phyloP scores from a whole-genome alignment of 495 filamentous ascomycete genomes.

The Penicillium desertorum region DNA sequence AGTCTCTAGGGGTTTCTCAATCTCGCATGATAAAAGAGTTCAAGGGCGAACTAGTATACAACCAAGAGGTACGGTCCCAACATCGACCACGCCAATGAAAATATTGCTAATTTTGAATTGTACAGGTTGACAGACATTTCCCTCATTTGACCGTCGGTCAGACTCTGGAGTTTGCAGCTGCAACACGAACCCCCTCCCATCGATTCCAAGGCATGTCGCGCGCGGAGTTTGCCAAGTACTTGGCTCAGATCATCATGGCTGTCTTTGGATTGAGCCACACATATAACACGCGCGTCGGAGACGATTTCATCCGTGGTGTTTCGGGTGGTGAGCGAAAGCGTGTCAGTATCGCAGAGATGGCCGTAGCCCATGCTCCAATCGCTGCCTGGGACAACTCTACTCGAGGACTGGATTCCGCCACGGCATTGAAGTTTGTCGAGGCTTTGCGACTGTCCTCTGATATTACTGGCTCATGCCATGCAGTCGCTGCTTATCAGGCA shows the following conservation, averaged over 20 bases:
- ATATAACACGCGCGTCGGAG: slow-evolving; percentile 48
- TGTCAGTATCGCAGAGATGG: slow-evolving; percentile 53
- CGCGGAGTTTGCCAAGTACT: slow-evolving; percentile 41
- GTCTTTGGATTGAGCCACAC: slow-evolving; percentile 56
- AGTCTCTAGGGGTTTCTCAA: slow-evolving; percentile 23
- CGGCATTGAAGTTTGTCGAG: slow-evolving; percentile 68
- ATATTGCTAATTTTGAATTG: not conserved
- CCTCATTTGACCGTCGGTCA: slow-evolving; percentile 63
- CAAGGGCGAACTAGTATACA: slow-evolving; percentile 61
- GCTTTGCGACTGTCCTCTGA: slow-evolving; percentile 69
- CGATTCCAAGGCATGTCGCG: slow-evolving; percentile 45
- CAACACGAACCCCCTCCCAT: slow-evolving; percentile 43
- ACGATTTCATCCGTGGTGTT: slow-evolving; percentile 59
- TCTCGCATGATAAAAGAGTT: slow-evolving; percentile 40
- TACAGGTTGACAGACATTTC: slow-evolving; percentile 56
- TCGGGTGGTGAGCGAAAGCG: slow-evolving; percentile 84
- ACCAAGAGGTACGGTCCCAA: slow-evolving; percentile 43
- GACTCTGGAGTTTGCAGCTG: slow-evolving; percentile 59
- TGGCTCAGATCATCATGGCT: slow-evolving; percentile 57
- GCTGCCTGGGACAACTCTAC: slow-evolving; percentile 83
- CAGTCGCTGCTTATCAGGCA: slow-evolving; percentile 78
- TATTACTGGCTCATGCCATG: slow-evolving; percentile 67
- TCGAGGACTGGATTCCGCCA: slow-evolving; percentile 77
- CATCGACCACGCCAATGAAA: not conserved
- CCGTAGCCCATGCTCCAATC: slow-evolving; percentile 67